Conservation (phyloP, 768 basidiomycete species). For the Collybia sp. region DNA sequence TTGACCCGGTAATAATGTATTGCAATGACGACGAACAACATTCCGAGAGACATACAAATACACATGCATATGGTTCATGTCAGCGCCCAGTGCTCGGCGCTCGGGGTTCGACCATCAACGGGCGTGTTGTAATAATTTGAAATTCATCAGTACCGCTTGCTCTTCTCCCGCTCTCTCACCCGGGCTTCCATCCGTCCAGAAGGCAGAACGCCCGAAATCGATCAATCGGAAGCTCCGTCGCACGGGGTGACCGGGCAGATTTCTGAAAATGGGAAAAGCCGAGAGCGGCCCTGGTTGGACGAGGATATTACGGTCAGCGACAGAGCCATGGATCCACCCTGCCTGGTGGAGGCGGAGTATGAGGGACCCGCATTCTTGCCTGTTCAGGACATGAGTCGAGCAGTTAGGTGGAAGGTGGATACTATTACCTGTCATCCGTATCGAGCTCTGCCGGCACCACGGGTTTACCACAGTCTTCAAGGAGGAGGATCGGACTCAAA, state of each 20-base stretch:
- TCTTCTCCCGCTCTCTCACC: neutral
- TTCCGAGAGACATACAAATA: no score
- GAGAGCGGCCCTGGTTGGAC: slow-evolving; percentile 28
- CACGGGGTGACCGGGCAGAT: slow-evolving; percentile 3
- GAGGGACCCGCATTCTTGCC: slow-evolving; percentile 36
- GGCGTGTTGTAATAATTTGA: neutral
- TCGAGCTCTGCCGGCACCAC: slow-evolving; percentile 20
- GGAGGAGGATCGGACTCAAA: slow-evolving; percentile 36
- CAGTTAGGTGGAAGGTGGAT: neutral
- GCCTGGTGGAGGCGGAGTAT: slow-evolving; percentile 29
- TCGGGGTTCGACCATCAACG: neutral
- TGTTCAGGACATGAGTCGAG: slow-evolving; percentile 3
- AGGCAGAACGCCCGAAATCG: slow-evolving; percentile 30
- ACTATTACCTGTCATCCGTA: slow-evolving; percentile 32
- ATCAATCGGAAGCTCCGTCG: slow-evolving; percentile 33
- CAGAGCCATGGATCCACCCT: slow-evolving; percentile 31
- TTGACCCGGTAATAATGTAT: no score
- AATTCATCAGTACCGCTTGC: neutral
- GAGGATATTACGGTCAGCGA: slow-evolving; percentile 33
- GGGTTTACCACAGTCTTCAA: slow-evolving; percentile 36
- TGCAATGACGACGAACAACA: no score
- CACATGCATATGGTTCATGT: no score
- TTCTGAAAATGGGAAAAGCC: slow-evolving; percentile 7
- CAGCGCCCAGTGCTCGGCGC: neutral
- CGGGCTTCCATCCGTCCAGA: neutral